Base-by-base conservation (phyloP, 106 monocot genomes). In the Dioscorea alata region DNA sequence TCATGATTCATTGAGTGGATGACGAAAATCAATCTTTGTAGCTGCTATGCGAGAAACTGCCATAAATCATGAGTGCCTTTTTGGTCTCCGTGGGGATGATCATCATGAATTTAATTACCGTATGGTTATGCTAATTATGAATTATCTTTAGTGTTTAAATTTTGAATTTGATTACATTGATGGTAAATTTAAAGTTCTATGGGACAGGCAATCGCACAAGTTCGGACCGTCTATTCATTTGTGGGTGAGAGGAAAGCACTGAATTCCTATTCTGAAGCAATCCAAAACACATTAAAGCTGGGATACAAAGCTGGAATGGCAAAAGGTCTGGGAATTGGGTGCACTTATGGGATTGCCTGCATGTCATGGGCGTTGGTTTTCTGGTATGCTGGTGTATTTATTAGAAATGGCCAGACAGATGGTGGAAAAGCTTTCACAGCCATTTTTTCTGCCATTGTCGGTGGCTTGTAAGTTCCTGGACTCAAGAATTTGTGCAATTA, bases 301-400 rank as follows among this genome's bases (percentile, higher is more conserved):
- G 99, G 99, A 9, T 93, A 92, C 69, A 99, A 99, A 66, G 85
- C 90, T 50, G 99, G 99, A 32, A 89, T 99, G 93, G 99, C 99
- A n/a, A 99, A 99, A 79, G 99, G 99, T 33, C 67, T 93, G 8
- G 99, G 93, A 4, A 99, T 99, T 69, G 99, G 99, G 22, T 99
- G 92, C 74, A 93, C 90, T 19, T 93, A 93, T 78, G 90, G 92
- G 23, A 93, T 99, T 75, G 91, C 99, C 58, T 99, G 90, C 74
- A 92, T 91, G 90, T 90, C 90, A 33, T 99, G 99, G 99, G 99
- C 99, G 56, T 52, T 99, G 33, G 93, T 93, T 42, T 93, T 93
- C 68, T 93, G 99, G 99, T 99, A 99, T 65, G 99, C 91, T 20
- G 97, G 97, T 23, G 97, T 99, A 24, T 99, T 92, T 71, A 99